These are phyloP conservation scores for Fremontodendron californicum DNA, from an alignment of 345 rosid species.

Conservation along the genomic window DNA sequence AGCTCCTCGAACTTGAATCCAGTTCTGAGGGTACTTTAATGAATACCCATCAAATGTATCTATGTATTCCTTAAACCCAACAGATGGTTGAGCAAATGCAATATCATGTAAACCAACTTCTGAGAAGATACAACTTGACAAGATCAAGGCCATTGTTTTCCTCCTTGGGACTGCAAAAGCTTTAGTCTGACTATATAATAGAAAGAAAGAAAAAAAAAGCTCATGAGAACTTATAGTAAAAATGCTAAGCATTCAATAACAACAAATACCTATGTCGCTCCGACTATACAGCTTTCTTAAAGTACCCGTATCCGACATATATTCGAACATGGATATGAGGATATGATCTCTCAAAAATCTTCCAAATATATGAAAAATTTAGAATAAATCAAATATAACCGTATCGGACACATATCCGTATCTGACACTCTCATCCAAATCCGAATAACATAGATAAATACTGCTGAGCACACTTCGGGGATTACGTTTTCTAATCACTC, in stretches of 20 bases:
- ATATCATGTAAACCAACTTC: neutral
- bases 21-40: constrained; percentile 75
- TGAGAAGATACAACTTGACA: constrained; percentile 20
- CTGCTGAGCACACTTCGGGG: too few species aligned
- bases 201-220: constrained; percentile 29
- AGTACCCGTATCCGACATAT: too few species aligned
- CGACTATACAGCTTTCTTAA: too few species aligned
- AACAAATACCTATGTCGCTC: too few species aligned
- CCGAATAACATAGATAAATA: too few species aligned
- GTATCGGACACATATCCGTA: too few species aligned
- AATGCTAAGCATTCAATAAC: neutral
- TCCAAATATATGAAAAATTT: too few species aligned
- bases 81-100: constrained; percentile 44
- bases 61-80: constrained; percentile 67
- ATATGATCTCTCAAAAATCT: too few species aligned
- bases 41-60: constrained; percentile 95
- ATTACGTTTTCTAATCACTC: too few species aligned
- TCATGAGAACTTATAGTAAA: constrained; percentile 16
- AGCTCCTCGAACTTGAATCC: constrained; percentile 90
- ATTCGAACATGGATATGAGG: too few species aligned
- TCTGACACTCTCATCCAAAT: too few species aligned
- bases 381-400: too few species aligned
- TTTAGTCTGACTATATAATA: constrained; percentile 51
- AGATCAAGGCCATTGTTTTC: constrained; percentile 48
- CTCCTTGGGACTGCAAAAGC: constrained; percentile 85